Conservation (phyloP, 768 basidiomycete genomes). For the Steccherinum ochraceum region DNA sequence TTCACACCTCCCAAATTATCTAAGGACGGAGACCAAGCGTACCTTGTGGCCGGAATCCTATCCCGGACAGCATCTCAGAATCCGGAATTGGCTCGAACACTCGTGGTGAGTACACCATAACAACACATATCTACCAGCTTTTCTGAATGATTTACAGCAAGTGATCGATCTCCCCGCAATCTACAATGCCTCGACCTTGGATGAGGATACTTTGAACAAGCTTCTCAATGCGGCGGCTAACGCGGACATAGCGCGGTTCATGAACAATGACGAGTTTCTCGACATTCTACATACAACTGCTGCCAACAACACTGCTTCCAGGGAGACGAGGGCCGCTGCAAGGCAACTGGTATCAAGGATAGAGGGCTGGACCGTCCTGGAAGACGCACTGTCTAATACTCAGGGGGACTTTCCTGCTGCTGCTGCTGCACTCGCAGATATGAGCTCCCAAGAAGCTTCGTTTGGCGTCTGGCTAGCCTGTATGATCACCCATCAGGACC, state of each 20-base stretch:
- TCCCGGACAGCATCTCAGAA: constrained; percentile 62
- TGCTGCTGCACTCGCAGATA: constrained; percentile 50
- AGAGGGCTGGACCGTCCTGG: constrained; percentile 52
- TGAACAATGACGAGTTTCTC: constrained; percentile 39
- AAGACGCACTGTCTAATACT: constrained; percentile 52
- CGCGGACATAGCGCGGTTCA: constrained; percentile 50
- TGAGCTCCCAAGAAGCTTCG: constrained; percentile 58
- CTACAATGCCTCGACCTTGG: constrained; percentile 48
- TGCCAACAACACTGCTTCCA: constrained; percentile 30
- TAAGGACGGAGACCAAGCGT: constrained; percentile 53
- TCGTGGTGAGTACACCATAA: constrained; percentile 34
- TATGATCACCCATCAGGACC: constrained; percentile 52
- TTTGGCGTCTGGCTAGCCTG: constrained; percentile 70
- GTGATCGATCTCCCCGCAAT: constrained; percentile 47
- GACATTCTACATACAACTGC: constrained; percentile 33
- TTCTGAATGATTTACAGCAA: constrained; percentile 33
- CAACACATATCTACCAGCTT: background rate
- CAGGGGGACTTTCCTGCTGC: constrained; percentile 44
- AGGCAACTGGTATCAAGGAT: constrained; percentile 44
- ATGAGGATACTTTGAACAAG: constrained; percentile 46
- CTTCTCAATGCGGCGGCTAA: constrained; percentile 65
- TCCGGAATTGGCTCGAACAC: constrained; percentile 33
- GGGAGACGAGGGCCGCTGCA: constrained; percentile 37
- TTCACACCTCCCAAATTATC: background rate
- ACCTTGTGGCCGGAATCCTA: constrained; percentile 55